Base-by-base conservation (phyloP, 2,329 filamentous ascomycete genomes). In the Neonectria ditissima region DNA sequence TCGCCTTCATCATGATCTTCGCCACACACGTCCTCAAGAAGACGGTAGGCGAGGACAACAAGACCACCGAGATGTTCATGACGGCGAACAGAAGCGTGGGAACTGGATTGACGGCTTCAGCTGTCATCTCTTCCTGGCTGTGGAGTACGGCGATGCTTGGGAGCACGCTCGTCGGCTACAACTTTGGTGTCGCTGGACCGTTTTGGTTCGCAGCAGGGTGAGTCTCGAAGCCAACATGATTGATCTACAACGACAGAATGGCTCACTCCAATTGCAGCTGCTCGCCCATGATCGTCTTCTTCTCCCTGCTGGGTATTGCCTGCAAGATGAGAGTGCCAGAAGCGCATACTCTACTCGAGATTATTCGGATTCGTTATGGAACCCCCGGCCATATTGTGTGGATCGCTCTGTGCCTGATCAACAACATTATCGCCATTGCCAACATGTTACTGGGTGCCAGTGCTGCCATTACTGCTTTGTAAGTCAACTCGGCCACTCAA, bases 131-230 rank as follows among this genome's bases (percentile, higher is more conserved):
- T 32, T 85, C 82, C 0, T 87, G 84, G 84, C 78, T 86, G 2
- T 86, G 83, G 82, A 84, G 81, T 22, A 86, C 84, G 0, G 83
- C 84, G 0, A 79, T 86, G 66, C 75, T 87, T 0, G 83, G 83
- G 0, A 82, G 82, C 10, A 80, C 80, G 0, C 76, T 85, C 3
- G 83, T 86, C 0, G 84, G 84, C 1, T 87, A 87, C 65, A 80
- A 80, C 53, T 86, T 85, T 68, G 86, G 86, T 0, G 77, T 87
- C 2, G 82, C 84, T 1, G 84, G 84, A 0, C 85, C 85, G 0
- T 87, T 88, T 58, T 88, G 85, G 85, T 88, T 84, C 62, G 84
- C 84, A 3, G 84, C 84, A 48, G 86, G 85, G 74, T 76, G 60
- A 34, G 65, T 41, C n/a, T 41, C 3, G 20, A 0, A 2, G 4